These are phyloP conservation scores for Aspergillus felis DNA, from an alignment of 2,329 filamentous ascomycete genomes.

Conservation along the genomic window DNA sequence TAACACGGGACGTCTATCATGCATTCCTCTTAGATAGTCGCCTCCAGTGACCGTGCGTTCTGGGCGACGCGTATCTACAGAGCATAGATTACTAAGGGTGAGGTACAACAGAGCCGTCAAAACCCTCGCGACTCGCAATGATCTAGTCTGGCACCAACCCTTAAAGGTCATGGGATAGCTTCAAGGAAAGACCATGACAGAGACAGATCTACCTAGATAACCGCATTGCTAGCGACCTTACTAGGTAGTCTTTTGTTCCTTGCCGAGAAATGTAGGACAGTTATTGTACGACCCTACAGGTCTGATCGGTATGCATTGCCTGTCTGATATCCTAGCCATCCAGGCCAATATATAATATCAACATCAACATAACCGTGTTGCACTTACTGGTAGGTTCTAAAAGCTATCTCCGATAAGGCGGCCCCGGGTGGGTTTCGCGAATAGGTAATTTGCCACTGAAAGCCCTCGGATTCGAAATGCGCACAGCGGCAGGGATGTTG, in stretches of 20 bases:
- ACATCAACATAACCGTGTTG: background rate
- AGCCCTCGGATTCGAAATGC: background rate
- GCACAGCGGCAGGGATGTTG: background rate
- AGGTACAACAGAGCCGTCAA: background rate
- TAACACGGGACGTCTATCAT: background rate
- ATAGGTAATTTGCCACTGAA: background rate
- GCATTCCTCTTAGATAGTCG: background rate
- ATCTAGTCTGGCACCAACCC: background rate
- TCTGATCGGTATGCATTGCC: background rate
- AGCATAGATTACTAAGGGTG: background rate
- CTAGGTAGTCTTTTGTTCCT: background rate
- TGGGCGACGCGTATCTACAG: background rate
- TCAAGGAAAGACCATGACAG: background rate
- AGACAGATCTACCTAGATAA: no score
- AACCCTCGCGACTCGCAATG: background rate
- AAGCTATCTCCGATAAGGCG: background rate
- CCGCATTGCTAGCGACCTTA: background rate
- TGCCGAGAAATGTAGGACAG: background rate
- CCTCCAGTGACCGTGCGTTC: background rate
- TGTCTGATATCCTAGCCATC: background rate
- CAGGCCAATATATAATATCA: background rate
- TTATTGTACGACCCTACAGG: background rate
- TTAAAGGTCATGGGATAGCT: background rate
- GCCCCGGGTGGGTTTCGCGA: background rate
- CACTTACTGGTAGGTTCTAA: background rate